A percentile compares a stretch with the other conserved stretches of the same genome.
These are phyloP conservation scores for Sabuloglossum arenarium DNA, from an alignment of 495 filamentous ascomycete species.

Conservation along the genomic window DNA sequence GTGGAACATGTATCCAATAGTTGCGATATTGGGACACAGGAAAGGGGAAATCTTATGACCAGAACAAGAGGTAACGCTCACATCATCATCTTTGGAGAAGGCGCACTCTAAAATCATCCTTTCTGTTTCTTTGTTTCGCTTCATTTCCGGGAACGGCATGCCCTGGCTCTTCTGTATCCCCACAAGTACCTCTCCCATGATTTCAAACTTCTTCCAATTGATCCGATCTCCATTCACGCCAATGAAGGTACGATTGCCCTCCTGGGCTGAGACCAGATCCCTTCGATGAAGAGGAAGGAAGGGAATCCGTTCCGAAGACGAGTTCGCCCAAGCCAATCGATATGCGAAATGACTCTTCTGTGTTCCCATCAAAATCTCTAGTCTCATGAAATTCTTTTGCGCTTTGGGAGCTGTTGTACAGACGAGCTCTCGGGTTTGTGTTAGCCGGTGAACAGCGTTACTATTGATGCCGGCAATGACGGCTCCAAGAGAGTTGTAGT, in stretches of 20 bases:
- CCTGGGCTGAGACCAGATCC: slow-evolving; percentile 78
- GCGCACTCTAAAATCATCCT: slow-evolving; percentile 50
- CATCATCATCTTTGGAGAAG: slow-evolving; percentile 38
- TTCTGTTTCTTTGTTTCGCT: slow-evolving; percentile 40
- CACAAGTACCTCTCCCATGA: slow-evolving; percentile 79
- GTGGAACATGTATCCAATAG: too few relatives aligned
- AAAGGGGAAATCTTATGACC: not conserved
- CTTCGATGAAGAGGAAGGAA: slow-evolving; percentile 81
- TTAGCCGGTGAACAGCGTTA: slow-evolving; percentile 67
- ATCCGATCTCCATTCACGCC: slow-evolving; percentile 37
- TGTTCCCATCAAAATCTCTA: slow-evolving; percentile 82
- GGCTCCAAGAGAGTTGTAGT: slow-evolving; percentile 89
- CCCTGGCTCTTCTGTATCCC: slow-evolving; percentile 81
- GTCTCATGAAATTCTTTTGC: slow-evolving; percentile 65
- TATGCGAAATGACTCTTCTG: slow-evolving; percentile 86
- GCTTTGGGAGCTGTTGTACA: slow-evolving; percentile 24
- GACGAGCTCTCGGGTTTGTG: slow-evolving; percentile 62
- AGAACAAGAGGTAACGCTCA: slow-evolving; percentile 12
- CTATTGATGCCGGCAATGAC: slow-evolving; percentile 85
- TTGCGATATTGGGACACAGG: not conserved
- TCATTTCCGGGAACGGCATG: slow-evolving; percentile 53
- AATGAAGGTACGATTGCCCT: slow-evolving; percentile 78
- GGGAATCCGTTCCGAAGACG: slow-evolving; percentile 69
- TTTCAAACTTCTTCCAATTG: slow-evolving; percentile 97
- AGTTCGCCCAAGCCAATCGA: slow-evolving; percentile 90